These are phyloP conservation scores for Coemansia umbellata DNA, from an alignment of 192 early-diverging fungal genomes.

Conservation along the genomic window DNA sequence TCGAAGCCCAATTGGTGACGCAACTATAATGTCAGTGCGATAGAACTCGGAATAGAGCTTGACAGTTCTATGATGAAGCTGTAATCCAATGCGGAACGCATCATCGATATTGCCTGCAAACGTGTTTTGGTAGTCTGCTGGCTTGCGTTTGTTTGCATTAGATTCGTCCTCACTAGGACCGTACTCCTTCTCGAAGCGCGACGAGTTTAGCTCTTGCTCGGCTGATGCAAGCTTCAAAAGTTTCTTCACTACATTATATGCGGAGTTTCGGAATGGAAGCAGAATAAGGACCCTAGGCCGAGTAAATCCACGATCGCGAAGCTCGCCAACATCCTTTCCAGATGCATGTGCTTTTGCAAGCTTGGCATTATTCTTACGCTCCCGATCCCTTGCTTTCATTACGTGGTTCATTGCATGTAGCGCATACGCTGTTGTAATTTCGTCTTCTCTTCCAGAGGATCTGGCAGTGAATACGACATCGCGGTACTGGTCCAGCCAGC, in stretches of 20 bases:
- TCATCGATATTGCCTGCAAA: slow-evolving; percentile 97
- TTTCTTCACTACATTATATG: slow-evolving; percentile 71
- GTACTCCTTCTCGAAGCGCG: slow-evolving; percentile 80
- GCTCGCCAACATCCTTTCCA: slow-evolving; percentile 63
- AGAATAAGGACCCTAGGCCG: slow-evolving; percentile 89
- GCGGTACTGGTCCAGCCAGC: slow-evolving; percentile 65
- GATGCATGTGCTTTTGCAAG: slow-evolving; percentile 59
- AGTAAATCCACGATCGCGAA: slow-evolving; percentile 94
- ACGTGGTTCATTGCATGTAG: slow-evolving; percentile 93
- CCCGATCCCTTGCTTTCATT: slow-evolving; percentile 63
- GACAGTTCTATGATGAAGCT: slow-evolving; percentile 80
- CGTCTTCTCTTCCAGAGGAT: slow-evolving; percentile 57
- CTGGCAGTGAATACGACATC: slow-evolving; percentile 75
- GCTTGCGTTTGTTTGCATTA: slow-evolving; percentile 51
- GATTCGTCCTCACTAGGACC: slow-evolving; percentile 59
- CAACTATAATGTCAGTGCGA: slow-evolving; percentile 84
- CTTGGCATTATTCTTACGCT: slow-evolving; percentile 71
- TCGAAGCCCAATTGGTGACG: slow-evolving; percentile 86
- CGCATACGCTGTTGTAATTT: slow-evolving; percentile 67
- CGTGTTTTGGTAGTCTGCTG: slow-evolving; percentile 74
- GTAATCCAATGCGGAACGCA: slow-evolving; percentile 88
- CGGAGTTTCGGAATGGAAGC: slow-evolving; percentile 80
- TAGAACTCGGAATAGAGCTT: slow-evolving; percentile 90
- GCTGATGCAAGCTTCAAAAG: slow-evolving; percentile 73
- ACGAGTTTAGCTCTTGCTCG: slow-evolving; percentile 78